These are phyloP conservation scores for Paraphoma chrysanthemicola DNA, from an alignment of 2,329 filamentous ascomycete genomes.

Conservation along the genomic window DNA sequence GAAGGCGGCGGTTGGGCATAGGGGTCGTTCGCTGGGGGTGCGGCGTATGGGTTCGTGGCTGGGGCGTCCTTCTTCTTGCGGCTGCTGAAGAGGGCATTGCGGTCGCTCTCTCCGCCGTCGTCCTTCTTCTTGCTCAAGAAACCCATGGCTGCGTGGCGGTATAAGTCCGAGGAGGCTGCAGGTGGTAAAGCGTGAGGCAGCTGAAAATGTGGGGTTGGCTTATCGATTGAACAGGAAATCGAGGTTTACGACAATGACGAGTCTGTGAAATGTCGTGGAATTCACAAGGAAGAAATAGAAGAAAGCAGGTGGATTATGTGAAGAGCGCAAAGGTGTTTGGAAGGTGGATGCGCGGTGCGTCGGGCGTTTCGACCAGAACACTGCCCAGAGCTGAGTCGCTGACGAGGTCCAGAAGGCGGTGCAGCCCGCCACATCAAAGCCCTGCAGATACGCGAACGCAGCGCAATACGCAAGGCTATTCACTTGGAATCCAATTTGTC, in stretches of 20 bases:
- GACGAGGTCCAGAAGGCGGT: slow-evolving; percentile 22
- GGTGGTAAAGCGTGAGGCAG: slow-evolving; percentile 10
- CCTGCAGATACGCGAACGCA: background rate
- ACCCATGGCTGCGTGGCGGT: slow-evolving; percentile 46
- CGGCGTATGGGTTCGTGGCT: slow-evolving; percentile 55
- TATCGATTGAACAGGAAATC: slow-evolving; percentile 14
- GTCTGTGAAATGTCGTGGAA: background rate
- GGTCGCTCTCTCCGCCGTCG: slow-evolving; percentile 61
- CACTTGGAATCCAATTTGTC: background rate
- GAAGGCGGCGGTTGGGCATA: slow-evolving; percentile 57
- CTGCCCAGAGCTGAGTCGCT: slow-evolving; percentile 28
- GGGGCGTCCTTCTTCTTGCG: slow-evolving; percentile 60
- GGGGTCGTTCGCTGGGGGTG: slow-evolving; percentile 57
- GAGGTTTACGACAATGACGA: background rate
- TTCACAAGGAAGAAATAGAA: slow-evolving; percentile 1
- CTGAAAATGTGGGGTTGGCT: slow-evolving; percentile 20
- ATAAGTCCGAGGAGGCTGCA: background rate
- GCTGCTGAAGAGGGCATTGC: slow-evolving; percentile 66
- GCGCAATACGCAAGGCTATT: background rate
- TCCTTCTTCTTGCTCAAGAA: slow-evolving; percentile 63
- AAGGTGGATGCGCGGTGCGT: slow-evolving; percentile 21
- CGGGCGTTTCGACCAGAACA: slow-evolving; percentile 29
- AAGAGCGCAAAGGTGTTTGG: slow-evolving; percentile 25
- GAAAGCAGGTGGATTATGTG: slow-evolving; percentile 8
- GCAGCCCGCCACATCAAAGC: slow-evolving; percentile 12